Conservation (phyloP, 202 grass and related monocot genomes). For the Tripidium arundinaceum region DNA sequence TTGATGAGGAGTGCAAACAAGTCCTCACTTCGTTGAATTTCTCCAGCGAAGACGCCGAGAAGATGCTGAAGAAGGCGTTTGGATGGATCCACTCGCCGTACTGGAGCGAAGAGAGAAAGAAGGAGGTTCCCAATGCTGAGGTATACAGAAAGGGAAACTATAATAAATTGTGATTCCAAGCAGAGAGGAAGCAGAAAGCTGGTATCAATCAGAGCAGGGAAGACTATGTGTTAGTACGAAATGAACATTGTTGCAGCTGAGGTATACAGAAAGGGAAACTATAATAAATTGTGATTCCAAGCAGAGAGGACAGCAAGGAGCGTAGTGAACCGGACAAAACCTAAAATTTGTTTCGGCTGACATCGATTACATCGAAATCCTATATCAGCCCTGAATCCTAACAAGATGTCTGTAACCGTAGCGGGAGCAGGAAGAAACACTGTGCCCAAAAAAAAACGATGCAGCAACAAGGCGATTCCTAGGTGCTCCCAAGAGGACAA, state of each 20-base stretch:
- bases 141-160: too few species aligned
- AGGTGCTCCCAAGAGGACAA: too few species aligned
- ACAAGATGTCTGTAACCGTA: too few species aligned
- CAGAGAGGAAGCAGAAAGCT: neutral
- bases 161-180: too few species aligned
- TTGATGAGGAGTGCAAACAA: constrained; percentile 51
- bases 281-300: neutral
- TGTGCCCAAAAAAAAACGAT: too few species aligned
- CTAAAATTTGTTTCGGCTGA: neutral
- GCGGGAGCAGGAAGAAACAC: too few species aligned
- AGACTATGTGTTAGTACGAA: too few species aligned
- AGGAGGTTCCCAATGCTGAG: constrained; percentile 52
- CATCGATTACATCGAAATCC: neutral
- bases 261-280: too few species aligned
- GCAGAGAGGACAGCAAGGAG: neutral
- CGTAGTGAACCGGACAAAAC: neutral
- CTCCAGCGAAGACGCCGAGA: constrained; percentile 46
- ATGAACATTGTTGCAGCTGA: too few species aligned
- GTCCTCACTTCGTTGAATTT: constrained; percentile 52
- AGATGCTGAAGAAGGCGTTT: constrained; percentile 82
- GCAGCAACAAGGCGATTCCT: too few species aligned
- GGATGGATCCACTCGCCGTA: constrained; percentile 88
- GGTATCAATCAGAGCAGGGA: neutral
- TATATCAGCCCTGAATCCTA: too few species aligned
- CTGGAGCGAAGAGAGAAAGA: constrained; percentile 76